phyloP scores from a whole-genome alignment of 1,139 yeast species.

The Yamadazyma blattariae region DNA sequence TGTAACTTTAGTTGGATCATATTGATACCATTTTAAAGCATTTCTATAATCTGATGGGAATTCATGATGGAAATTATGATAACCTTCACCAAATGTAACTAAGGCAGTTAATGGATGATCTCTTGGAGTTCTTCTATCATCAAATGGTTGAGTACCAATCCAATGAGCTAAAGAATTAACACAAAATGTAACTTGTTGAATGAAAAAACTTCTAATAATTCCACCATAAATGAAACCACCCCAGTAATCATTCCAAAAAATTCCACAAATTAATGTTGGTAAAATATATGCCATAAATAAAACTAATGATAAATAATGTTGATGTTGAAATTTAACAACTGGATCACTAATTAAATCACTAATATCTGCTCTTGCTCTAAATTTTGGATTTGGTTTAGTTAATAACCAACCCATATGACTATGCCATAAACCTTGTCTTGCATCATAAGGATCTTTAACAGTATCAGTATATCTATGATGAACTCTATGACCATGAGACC shows the following conservation, averaged over 20 bases:
- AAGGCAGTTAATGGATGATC: conserved; percentile 93
- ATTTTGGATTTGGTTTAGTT: conserved; percentile 87
- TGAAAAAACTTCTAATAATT: conserved; percentile 72
- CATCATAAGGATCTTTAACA: conserved; percentile 94
- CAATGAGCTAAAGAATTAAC: conserved; percentile 98
- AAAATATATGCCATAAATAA: conserved; percentile 62
- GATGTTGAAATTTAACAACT: conserved; percentile 90
- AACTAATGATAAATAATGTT: conserved; percentile 78
- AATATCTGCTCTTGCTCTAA: conserved; percentile 94
- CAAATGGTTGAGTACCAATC: conserved; percentile 98
- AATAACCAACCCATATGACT: conserved; percentile 99
- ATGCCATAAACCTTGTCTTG: conserved; percentile 92
- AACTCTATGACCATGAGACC: conserved; percentile 96
- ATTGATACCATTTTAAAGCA: conserved; percentile 98
- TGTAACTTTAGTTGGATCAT: conserved; percentile 88
- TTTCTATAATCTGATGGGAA: conserved; percentile 98
- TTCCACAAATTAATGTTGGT: conserved; percentile 77
- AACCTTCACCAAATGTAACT: conserved; percentile 97
- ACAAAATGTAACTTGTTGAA: conserved; percentile 98
- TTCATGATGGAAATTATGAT: conserved; percentile 99
- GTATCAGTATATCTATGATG: conserved; percentile 99
- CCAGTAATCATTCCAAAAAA: conserved; percentile 81
- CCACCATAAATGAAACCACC: conserved; percentile 96
- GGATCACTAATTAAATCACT: conserved; percentile 88
- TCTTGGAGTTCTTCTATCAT: conserved; percentile 96